These are phyloP conservation scores for Triglochin maritima DNA, from an alignment of 106 monocot species.

Conservation along the genomic window DNA sequence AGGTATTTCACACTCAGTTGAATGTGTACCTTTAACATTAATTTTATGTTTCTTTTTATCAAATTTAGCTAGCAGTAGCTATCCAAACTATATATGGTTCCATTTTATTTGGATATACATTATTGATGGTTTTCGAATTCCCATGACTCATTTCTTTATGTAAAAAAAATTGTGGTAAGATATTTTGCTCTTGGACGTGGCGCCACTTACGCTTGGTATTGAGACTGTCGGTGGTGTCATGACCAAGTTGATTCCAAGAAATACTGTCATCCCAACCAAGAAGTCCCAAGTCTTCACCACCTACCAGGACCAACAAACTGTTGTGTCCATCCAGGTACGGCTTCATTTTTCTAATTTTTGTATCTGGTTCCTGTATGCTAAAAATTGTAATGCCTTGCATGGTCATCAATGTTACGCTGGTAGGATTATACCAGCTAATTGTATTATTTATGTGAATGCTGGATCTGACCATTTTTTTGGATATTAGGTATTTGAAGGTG, in stretches of 20 bases:
- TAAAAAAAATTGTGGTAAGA: slow-evolving; percentile 3
- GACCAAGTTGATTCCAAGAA: slow-evolving; percentile 48
- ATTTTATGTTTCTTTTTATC: too few relatives aligned
- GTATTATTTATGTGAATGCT: too few relatives aligned
- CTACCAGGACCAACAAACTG: slow-evolving; percentile 40
- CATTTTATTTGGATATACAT: too few relatives aligned
- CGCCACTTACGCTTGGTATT: slow-evolving; percentile 37
- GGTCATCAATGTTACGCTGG: too few relatives aligned
- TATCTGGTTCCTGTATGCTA: background rate
- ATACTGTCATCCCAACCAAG: slow-evolving; percentile 43
- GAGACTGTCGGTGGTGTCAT: slow-evolving; percentile 49
- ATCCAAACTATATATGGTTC: too few relatives aligned
- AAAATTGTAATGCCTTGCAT: too few relatives aligned
- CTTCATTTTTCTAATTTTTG: background rate
- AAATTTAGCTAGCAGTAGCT: too few relatives aligned
- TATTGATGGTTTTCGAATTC: too few relatives aligned
- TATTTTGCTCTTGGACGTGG: slow-evolving; percentile 33
- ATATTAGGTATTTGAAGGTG: slow-evolving; percentile 39
- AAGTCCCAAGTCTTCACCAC: slow-evolving; percentile 47
- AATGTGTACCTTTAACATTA: too few relatives aligned
- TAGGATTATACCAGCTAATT: too few relatives aligned
- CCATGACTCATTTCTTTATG: background rate
- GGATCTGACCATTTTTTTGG: background rate
- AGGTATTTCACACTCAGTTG: slow-evolving; percentile 1
- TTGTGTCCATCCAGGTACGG: slow-evolving; percentile 28